Evolutionary conservation across 352 stramenopile genomes (phyloP).

Genomic region (Stramenopiles sp.): DNA sequence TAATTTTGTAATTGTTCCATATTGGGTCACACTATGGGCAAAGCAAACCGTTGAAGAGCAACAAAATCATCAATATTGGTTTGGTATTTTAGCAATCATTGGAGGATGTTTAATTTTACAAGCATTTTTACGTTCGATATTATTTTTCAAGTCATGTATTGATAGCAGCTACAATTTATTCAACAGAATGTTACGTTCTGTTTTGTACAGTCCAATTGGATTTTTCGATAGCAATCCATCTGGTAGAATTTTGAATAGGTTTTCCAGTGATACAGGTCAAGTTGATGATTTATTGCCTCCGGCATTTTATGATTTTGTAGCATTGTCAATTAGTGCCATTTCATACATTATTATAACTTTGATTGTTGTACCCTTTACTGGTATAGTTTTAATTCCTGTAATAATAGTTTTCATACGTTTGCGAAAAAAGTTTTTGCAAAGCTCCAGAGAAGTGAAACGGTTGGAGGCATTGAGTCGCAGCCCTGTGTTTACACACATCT

Average conservation of each 20-base stretch:
- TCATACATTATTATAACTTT: background rate
- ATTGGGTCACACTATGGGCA: background rate
- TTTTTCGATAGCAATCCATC: background rate
- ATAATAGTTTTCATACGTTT: background rate
- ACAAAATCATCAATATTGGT: background rate
- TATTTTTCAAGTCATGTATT: background rate
- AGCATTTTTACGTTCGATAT: background rate
- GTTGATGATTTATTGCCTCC: constrained; percentile 54
- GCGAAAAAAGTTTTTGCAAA: background rate
- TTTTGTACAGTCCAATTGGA: constrained; percentile 32
- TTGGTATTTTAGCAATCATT: background rate
- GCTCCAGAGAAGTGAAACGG: background rate
- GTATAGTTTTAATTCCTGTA: background rate
- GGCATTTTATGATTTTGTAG: background rate
- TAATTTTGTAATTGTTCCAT: background rate
- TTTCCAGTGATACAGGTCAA: constrained; percentile 33
- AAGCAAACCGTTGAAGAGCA: background rate
- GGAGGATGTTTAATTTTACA: background rate
- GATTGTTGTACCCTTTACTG: background rate
- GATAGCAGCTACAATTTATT: constrained; percentile 6
- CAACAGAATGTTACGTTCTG: constrained; percentile 27
- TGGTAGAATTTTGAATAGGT: background rate
- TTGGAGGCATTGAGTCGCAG: constrained; percentile 21
- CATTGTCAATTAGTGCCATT: background rate
- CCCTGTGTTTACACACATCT: constrained; percentile 60